Evolutionary conservation across 164 flowering plant genomes (phyloP).

Genomic region (Kingdonia uniflora): DNA sequence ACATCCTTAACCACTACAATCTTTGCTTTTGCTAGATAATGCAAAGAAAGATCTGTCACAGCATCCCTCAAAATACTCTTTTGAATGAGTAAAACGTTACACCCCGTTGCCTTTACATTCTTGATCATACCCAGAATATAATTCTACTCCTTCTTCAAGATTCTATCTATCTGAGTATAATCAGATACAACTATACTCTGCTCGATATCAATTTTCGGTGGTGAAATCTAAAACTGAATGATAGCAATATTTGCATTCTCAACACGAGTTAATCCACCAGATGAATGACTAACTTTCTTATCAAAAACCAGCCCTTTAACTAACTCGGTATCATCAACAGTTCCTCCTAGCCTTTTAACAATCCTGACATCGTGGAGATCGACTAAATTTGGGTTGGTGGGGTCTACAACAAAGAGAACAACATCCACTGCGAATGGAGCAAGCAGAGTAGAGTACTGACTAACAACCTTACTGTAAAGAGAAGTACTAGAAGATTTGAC

Average conservation of each 20-base stretch:
- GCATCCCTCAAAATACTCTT: constrained; percentile 92
- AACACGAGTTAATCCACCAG: constrained; percentile 73
- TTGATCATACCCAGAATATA: constrained; percentile 87
- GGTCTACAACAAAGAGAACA: constrained; percentile 74
- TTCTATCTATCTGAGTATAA: constrained; percentile 93
- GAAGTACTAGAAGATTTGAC: constrained; percentile 74
- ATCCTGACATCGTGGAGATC: constrained; percentile 80
- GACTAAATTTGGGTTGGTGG: constrained; percentile 54
- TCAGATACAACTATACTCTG: constrained; percentile 90
- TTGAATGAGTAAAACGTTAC: constrained; percentile 80
- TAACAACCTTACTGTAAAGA: constrained; percentile 78
- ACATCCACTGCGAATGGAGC: constrained; percentile 90
- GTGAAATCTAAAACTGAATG: constrained; percentile 91
- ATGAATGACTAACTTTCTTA: constrained; percentile 82
- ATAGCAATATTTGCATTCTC: constrained; percentile 88
- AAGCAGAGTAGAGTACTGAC: constrained; percentile 79
- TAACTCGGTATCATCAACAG: constrained; percentile 82
- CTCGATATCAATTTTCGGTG: constrained; percentile 93
- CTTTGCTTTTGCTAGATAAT: constrained; percentile 87
- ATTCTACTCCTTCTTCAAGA: constrained; percentile 86
- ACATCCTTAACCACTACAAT: constrained; percentile 89
- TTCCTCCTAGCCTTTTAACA: constrained; percentile 85
- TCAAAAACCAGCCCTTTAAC: constrained; percentile 79
- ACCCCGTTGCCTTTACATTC: constrained; percentile 81
- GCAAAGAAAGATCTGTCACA: constrained; percentile 82